These are phyloP conservation scores for Fusarium heterosporum DNA, from an alignment of 2,329 filamentous ascomycete species.

Conservation along the genomic window DNA sequence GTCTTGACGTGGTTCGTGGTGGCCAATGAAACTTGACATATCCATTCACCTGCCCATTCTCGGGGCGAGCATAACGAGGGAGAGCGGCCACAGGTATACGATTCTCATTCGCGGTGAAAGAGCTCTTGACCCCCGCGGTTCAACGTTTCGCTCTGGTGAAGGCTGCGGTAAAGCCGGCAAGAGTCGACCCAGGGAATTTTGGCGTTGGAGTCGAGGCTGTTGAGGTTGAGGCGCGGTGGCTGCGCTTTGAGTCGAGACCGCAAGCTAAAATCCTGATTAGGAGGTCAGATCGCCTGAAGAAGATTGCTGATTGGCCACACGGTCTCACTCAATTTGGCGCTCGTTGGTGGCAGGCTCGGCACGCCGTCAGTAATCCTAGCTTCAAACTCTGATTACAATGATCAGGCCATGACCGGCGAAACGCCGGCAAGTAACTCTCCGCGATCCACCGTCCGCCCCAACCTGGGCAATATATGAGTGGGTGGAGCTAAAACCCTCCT, in stretches of 20 bases:
- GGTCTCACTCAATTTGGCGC: too few species aligned
- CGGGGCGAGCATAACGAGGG: slow-evolving; percentile 48
- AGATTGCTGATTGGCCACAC: too few species aligned
- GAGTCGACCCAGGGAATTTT: slow-evolving; percentile 29
- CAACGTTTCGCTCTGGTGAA: slow-evolving; percentile 10
- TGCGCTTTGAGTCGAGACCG: slow-evolving; percentile 33
- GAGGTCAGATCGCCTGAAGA: too few species aligned
- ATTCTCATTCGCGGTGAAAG: slow-evolving; percentile 50
- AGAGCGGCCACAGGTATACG: slow-evolving; percentile 41
- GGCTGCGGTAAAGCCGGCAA: slow-evolving; percentile 24
- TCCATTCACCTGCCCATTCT: slow-evolving; percentile 53
- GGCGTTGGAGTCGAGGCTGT: slow-evolving; percentile 12
- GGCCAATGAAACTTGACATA: slow-evolving; percentile 56
- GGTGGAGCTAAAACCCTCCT: too few species aligned
- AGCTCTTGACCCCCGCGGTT: slow-evolving; percentile 43
- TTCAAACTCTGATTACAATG: too few species aligned
- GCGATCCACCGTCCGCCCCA: too few species aligned
- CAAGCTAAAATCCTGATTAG: slow-evolving; percentile 42
- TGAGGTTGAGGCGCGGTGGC: slow-evolving; percentile 24
- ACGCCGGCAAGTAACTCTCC: too few species aligned
- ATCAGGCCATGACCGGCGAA: too few species aligned
- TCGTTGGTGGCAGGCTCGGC: too few species aligned
- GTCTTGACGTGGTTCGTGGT: slow-evolving; percentile 30
- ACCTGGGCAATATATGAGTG: too few species aligned
- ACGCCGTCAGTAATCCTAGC: too few species aligned